Evolutionary conservation across 1,139 yeast species (phyloP), one percentile per base, ranked within the genome.

Genomic region (Lodderomyces oxycetoniae): DNA sequence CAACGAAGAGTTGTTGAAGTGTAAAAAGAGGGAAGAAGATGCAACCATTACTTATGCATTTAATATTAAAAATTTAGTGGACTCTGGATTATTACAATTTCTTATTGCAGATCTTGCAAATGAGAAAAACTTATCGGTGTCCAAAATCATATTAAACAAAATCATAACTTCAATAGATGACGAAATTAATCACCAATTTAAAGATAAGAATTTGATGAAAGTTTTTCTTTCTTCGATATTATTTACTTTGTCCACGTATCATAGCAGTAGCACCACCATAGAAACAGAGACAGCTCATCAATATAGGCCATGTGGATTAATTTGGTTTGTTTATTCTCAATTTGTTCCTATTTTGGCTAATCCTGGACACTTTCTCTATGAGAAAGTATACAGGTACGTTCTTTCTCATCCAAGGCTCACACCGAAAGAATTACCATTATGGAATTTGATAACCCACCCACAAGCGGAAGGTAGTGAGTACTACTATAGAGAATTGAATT

Each of bases 331-430:
- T 43, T 79, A 48, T 63, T 53, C 86, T 0, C 68, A 72, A 33
- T 53, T 87, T 27, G 59, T 77, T 4, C 74, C 77, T 4, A 62
- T 85, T 2, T 53, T 85, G 37, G 53, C 69, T 6, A 78, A 75
- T 52, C 96, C 88, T 1, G 79, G 74, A n/a, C 93, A 74, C 53
- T 72, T 61, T 50, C 55, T 89, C 30, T 85, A 82, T 52, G 95
- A 86, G 43, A 74, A 76, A 42, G 74, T 77, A 0, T 75, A 69
- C 48, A 68, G 79, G 44, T 82, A 74, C 63, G 63, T 83, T 7
- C 59, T 82, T 30, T 62, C 75, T 3, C 74, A 75, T 22, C 81
- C 86, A 7, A 60, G 62, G 5, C 56, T 85, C 29, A 69, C 70
- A 40, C 45, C 60, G 1, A 63, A 61, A 39, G 91, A 84, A 26